Conservation (phyloP, 371 early-diverging fungal genomes). For the Mucor piriformis region DNA sequence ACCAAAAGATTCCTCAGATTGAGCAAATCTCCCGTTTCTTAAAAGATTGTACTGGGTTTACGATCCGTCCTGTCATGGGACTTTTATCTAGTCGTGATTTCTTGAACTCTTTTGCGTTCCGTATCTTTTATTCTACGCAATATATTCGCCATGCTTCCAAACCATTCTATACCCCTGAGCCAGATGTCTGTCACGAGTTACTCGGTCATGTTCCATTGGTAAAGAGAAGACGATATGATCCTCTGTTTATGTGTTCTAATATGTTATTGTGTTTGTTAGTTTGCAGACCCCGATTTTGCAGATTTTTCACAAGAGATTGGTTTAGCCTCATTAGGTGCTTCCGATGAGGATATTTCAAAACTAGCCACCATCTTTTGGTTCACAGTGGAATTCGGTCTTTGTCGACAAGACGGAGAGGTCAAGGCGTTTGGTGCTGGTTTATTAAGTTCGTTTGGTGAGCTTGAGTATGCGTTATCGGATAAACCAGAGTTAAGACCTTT, state of each 20-base stretch:
- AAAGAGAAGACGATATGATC: too few relatives aligned
- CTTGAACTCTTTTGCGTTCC: constrained; percentile 95
- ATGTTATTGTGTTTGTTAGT: constrained; percentile 31
- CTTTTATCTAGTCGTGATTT: constrained; percentile 93
- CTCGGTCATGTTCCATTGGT: constrained; percentile 78
- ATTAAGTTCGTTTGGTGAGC: constrained; percentile 95
- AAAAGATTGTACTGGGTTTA: constrained; percentile 96
- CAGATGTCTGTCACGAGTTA: constrained; percentile 88
- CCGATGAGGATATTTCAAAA: constrained; percentile 89
- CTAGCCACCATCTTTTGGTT: constrained; percentile 94
- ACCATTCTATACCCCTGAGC: constrained; percentile 95
- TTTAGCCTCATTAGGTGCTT: constrained; percentile 91
- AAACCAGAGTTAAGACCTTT: constrained; percentile 84
- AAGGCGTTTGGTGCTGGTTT: constrained; percentile 96
- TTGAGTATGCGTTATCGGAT: constrained; percentile 84
- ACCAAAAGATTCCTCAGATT: constrained; percentile 88
- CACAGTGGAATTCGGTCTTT: constrained; percentile 95
- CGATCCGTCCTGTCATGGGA: constrained; percentile 95
- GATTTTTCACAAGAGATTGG: constrained; percentile 97
- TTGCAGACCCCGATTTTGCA: constrained; percentile 96
- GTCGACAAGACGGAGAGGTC: constrained; percentile 79
- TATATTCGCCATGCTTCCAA: constrained; percentile 93
- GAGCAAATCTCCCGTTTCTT: constrained; percentile 91
- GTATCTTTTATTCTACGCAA: constrained; percentile 97
- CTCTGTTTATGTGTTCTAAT: not conserved